Conservation (phyloP, 345 rosid species). For the Sonneratia alba region DNA sequence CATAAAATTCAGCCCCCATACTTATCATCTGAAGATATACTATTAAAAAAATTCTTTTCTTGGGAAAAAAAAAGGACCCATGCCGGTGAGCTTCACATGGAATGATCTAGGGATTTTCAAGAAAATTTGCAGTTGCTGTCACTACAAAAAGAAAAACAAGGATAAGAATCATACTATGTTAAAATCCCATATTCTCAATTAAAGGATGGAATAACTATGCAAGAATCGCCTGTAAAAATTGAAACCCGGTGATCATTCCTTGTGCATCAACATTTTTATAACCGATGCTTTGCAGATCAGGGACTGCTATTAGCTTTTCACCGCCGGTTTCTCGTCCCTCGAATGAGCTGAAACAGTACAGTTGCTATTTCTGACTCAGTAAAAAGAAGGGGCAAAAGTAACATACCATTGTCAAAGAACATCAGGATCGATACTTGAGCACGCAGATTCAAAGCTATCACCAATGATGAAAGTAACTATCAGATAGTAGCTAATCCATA, state of each 20-base stretch:
- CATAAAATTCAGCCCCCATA: too few species aligned
- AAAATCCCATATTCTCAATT: background rate
- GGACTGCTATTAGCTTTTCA: slow-evolving; percentile 50
- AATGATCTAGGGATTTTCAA: too few species aligned
- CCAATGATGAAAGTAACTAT: background rate
- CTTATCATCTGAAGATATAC: too few species aligned
- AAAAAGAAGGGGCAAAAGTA: background rate
- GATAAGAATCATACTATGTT: background rate
- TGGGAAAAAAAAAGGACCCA: too few species aligned
- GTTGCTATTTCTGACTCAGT: background rate
- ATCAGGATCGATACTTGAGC: background rate
- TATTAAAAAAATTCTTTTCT: too few species aligned
- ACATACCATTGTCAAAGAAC: background rate
- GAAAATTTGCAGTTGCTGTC: too few species aligned
- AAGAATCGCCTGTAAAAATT: slow-evolving; percentile 65
- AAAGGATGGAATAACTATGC: background rate
- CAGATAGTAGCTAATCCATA: background rate
- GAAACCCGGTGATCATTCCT: slow-evolving; percentile 73
- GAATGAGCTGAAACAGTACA: slow-evolving; percentile 44
- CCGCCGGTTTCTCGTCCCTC: slow-evolving; percentile 66
- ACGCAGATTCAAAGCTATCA: background rate
- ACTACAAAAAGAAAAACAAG: too few species aligned
- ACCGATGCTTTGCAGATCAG: slow-evolving; percentile 55
- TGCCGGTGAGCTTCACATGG: too few species aligned
- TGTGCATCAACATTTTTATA: slow-evolving; percentile 72